phyloP scores from a whole-genome alignment of 208 protist species.

The Paratrypanosoma confusum region DNA sequence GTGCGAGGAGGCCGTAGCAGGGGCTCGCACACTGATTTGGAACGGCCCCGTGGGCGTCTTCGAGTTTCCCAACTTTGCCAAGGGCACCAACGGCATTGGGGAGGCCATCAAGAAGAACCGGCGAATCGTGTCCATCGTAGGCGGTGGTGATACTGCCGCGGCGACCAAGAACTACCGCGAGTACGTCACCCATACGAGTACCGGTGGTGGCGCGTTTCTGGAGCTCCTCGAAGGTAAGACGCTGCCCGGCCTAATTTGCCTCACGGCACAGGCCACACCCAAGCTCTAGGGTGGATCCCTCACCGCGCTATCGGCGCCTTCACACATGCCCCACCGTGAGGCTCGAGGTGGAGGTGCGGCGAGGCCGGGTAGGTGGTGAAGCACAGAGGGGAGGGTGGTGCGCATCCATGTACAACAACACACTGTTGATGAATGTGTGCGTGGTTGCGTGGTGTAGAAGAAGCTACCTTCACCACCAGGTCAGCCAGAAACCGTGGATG shows the following conservation, averaged over 20 bases:
- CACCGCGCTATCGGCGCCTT: too few species aligned
- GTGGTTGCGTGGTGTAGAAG: too few species aligned
- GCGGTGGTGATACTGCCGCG: conserved; percentile 98
- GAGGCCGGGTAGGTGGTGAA: too few species aligned
- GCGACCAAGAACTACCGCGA: conserved; percentile 76
- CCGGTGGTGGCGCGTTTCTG: conserved; percentile 99
- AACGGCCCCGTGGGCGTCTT: conserved; percentile 98
- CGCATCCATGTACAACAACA: too few species aligned
- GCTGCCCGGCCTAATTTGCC: conserved; percentile 89
- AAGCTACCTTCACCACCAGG: too few species aligned
- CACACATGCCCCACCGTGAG: too few species aligned
- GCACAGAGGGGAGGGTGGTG: too few species aligned
- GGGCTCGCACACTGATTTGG: conserved; percentile 93
- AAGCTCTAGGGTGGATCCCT: conserved; percentile 36
- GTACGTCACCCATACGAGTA: conserved; percentile 96
- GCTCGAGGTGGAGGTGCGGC: too few species aligned
- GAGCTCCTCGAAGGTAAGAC: conserved; percentile 98
- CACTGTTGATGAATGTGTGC: too few species aligned
- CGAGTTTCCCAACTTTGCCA: conserved; percentile 94
- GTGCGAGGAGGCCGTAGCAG: conserved; percentile 54
- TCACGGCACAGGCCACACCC: conserved; percentile 68
- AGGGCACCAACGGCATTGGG: conserved; percentile 73
- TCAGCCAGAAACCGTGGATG: too few species aligned
- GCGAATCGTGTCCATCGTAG: conserved; percentile 86
- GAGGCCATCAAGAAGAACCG: conserved; percentile 66